Base-by-base conservation (phyloP, 495 filamentous ascomycete species). In the Daldinia grandis region DNA sequence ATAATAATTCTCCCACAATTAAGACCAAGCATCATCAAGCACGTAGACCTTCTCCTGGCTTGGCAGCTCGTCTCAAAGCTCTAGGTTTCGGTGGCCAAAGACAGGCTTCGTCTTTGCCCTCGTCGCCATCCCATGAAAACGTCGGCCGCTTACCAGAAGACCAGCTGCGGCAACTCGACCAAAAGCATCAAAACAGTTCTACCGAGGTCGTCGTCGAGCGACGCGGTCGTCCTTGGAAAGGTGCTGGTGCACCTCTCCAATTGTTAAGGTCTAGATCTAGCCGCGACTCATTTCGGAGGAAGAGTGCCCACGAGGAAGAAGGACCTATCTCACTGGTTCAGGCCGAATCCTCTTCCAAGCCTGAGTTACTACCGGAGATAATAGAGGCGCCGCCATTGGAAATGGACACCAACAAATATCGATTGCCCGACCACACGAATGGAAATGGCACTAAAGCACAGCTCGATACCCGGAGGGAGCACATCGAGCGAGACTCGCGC, bases 101-200 rank as follows among this genome's bases (percentile, higher is more conserved):
- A 54, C 81, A 82, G 79, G 81, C 83, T 35, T 62, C 77, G 19
- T 72, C 76, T 63, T 81, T 74, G 61, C 78, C 77, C 17, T 78
- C 75, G 24, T 76, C 74, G 53, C 69, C 64, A 24, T 74, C 74
- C 55, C 76, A 78, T 60, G 84, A 86, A 54, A 74, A 83, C 63
- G 83, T 93, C 62, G 92, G 92, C 64, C 87, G 91, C 56, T 90
- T 95, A 12, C 88, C 91, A 5, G 88, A 92, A 79, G 86, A 90
- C 61, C 89, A 93, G 44, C 81, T 95, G 37, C 86, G 89, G 68
- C 86, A 89, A 63, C 82, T 92, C 27, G 90, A 92, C 69, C 84
- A 81, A 71, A 81, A 84, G 7, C 88, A 91, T 68, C 86, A 87
- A 58, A 79, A 85, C 59, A 80, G 82, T 68, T 88, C 89, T 5